Conservation (phyloP, 805 yeast genomes). For the Saccharomyces kudriavzevii region DNA sequence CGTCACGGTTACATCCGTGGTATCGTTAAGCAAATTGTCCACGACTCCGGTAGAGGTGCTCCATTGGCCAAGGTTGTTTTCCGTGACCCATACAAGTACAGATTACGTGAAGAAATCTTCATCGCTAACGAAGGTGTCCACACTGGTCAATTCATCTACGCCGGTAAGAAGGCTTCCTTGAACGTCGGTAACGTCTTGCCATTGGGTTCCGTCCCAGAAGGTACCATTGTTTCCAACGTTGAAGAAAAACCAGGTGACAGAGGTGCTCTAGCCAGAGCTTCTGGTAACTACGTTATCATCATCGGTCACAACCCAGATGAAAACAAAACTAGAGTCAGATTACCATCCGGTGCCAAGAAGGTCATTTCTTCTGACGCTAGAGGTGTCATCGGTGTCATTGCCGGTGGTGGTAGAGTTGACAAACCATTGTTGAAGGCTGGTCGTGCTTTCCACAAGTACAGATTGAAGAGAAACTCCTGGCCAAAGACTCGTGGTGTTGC, state of each 20-base stretch:
- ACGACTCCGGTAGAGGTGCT: conserved; percentile 99
- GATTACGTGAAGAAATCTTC: conserved; percentile 95
- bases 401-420: conserved; percentile 99
- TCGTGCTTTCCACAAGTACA: conserved; percentile 99
- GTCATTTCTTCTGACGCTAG: conserved; percentile 90
- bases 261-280: conserved; percentile 99
- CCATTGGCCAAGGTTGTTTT: conserved; percentile 97
- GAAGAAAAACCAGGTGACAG: conserved; percentile 99
- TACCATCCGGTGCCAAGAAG: conserved; percentile 99
- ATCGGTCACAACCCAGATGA: conserved; percentile 99
- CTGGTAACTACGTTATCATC: conserved; percentile 98
- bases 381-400: conserved; percentile 99
- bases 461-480: conserved; percentile 99
- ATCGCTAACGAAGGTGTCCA: conserved; percentile 99
- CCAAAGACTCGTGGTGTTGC: conserved; percentile 99
- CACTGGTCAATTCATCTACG: conserved; percentile 98
- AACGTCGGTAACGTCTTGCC: conserved; percentile 97
- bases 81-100: conserved; percentile 99
- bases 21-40: conserved; percentile 95
- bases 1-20: conserved; percentile 99
- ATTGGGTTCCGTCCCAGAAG: conserved; percentile 95
- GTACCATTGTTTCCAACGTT: conserved; percentile 97
- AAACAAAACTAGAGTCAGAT: conserved; percentile 97
- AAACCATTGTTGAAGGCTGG: conserved; percentile 99
- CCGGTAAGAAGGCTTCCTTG: conserved; percentile 97